A percentile compares a stretch with the other conserved stretches of the same genome.
Evolutionary conservation across 208 protist genomes (phyloP).

Genomic region (Plasmodiophora brassicae): DNA sequence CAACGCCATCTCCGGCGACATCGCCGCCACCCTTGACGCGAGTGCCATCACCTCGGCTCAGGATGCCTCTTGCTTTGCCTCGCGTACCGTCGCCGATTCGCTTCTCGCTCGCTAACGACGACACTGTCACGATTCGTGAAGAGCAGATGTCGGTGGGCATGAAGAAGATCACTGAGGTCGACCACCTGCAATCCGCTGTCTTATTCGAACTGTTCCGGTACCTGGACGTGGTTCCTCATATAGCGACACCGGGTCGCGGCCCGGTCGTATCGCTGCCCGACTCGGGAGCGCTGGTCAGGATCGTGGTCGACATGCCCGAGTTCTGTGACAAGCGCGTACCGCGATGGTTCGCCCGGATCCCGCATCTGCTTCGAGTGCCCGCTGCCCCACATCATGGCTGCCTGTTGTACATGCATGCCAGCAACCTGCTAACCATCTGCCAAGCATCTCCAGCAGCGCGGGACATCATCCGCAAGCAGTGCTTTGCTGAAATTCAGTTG

Average conservation of each 20-base stretch:
- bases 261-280: neutral
- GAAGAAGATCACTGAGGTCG: slow-evolving; percentile 2
- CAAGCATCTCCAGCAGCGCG: neutral
- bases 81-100: too few species aligned
- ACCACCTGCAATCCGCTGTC: neutral
- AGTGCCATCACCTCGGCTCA: too few species aligned
- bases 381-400: neutral
- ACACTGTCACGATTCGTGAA: neutral
- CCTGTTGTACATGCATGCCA: slow-evolving; percentile 1
- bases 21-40: too few species aligned
- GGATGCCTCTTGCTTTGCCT: neutral
- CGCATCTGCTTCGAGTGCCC: neutral
- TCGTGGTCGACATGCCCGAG: neutral
- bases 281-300: neutral
- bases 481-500: slow-evolving; percentile 23
- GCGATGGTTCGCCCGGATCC: neutral
- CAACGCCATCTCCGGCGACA: neutral
- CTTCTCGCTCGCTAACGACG: neutral
- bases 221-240: neutral
- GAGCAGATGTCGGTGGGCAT: neutral
- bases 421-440: neutral
- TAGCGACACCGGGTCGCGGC: too few species aligned
- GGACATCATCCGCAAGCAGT: neutral
- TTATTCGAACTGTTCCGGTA: neutral
- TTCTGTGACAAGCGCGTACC: neutral